Conservation (phyloP, 83 land plant species). For the Isoetes engelmannii region DNA sequence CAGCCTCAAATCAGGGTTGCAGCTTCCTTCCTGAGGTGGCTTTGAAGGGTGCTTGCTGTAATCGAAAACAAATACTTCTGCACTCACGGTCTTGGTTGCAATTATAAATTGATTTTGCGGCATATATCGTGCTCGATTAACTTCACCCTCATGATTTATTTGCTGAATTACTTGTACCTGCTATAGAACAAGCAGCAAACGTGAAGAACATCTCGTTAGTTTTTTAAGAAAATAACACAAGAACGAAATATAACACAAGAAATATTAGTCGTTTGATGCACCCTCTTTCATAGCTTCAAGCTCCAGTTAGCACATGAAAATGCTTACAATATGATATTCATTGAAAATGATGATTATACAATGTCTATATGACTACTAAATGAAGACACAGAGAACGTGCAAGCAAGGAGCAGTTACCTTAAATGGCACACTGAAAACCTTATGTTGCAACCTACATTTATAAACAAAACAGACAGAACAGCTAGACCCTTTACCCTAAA, state of each 20-base stretch:
- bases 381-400: too few species aligned
- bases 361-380: too few species aligned
- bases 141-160: constrained; percentile 89
- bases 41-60: constrained; percentile 90
- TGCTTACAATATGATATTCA: background rate
- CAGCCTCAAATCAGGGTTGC: constrained; percentile 79
- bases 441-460: too few species aligned
- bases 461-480: background rate
- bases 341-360: background rate
- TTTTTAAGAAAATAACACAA: background rate
- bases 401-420: too few species aligned
- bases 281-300: background rate
- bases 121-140: constrained; percentile 89
- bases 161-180: constrained; percentile 91
- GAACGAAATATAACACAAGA: background rate
- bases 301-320: background rate
- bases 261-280: too few species aligned
- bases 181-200: background rate
- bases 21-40: constrained; percentile 67
- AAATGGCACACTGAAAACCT: too few species aligned
- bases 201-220: too few species aligned
- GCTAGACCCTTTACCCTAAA: constrained; percentile 21
- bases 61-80: constrained; percentile 91
- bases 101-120: constrained; percentile 80
- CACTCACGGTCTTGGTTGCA: constrained; percentile 85